These are phyloP conservation scores for Bipolaris zeicola DNA, from an alignment of 2,329 filamentous ascomycete species.

Conservation along the genomic window DNA sequence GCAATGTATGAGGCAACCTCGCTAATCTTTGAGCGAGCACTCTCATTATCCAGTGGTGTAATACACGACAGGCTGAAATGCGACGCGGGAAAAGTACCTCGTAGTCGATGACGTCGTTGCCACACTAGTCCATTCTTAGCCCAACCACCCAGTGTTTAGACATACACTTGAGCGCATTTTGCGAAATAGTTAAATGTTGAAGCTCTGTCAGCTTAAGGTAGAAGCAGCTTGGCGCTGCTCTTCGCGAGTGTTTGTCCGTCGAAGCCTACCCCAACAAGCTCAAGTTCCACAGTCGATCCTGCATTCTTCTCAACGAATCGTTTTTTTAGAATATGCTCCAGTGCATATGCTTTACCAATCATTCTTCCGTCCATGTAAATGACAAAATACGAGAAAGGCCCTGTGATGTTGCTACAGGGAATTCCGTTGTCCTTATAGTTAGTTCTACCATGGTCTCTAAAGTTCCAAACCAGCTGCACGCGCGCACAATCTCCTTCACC, in stretches of 20 bases:
- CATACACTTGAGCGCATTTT: neutral
- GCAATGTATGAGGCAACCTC: neutral
- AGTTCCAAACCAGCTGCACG: constrained; percentile 36
- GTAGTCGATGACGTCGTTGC: constrained; percentile 13
- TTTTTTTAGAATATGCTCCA: constrained; percentile 29
- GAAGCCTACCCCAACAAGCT: constrained; percentile 7
- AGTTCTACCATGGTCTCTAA: neutral
- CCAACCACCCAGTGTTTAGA: neutral
- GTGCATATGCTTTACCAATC: constrained; percentile 38
- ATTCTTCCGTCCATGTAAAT: constrained; percentile 28
- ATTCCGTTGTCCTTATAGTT: constrained; percentile 7
- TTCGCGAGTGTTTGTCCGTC: neutral
- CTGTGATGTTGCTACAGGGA: constrained; percentile 43
- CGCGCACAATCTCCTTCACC: constrained; percentile 26
- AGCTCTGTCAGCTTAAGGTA: neutral
- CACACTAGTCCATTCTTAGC: constrained; percentile 4
- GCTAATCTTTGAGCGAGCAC: neutral
- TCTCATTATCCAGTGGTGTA: constrained; percentile 1
- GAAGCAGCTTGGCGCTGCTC: neutral
- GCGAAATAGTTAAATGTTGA: too few species aligned
- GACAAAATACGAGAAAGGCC: constrained; percentile 42
- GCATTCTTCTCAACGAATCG: constrained; percentile 13
- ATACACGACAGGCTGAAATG: neutral
- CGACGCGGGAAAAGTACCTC: neutral
- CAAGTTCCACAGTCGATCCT: neutral